These are phyloP conservation scores for Lenzites betulinus DNA, from an alignment of 768 basidiomycete genomes.

Conservation along the genomic window DNA sequence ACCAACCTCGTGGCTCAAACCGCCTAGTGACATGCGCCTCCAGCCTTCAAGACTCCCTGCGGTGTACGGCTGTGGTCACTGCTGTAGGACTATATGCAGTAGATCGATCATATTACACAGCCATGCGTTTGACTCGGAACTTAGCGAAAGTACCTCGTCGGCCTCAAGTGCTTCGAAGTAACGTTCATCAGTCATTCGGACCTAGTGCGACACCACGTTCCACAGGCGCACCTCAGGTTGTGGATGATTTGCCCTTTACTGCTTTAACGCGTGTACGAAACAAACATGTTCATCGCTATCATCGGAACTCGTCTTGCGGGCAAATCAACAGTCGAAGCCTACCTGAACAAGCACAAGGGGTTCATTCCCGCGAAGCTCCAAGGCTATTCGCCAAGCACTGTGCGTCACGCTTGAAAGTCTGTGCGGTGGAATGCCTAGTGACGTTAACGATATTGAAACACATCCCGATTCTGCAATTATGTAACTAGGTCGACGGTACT, in stretches of 20 bases:
- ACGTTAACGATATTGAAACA: background rate
- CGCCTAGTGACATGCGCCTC: no score
- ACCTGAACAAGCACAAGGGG: constrained; percentile 56
- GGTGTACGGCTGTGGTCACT: no score
- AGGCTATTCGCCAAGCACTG: background rate
- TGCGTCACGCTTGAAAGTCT: background rate
- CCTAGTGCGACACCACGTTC: background rate
- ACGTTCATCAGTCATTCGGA: no score
- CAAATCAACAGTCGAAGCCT: constrained; percentile 51
- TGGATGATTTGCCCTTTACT: background rate
- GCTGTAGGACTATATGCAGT: background rate
- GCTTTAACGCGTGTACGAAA: background rate
- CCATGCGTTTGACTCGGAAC: background rate
- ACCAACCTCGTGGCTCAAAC: no score
- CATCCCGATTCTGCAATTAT: background rate
- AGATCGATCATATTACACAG: background rate
- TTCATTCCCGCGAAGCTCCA: constrained; percentile 49
- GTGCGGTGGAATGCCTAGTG: background rate
- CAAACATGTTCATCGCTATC: constrained; percentile 36
- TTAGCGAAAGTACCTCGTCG: no score
- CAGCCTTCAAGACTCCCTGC: no score
- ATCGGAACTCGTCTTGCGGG: constrained; percentile 35
- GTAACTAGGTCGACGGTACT: background rate
- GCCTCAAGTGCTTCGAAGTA: no score
- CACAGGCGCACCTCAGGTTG: background rate